Base-by-base conservation (phyloP, 305 asterid genomes). In the Caryopteris hybrid region DNA sequence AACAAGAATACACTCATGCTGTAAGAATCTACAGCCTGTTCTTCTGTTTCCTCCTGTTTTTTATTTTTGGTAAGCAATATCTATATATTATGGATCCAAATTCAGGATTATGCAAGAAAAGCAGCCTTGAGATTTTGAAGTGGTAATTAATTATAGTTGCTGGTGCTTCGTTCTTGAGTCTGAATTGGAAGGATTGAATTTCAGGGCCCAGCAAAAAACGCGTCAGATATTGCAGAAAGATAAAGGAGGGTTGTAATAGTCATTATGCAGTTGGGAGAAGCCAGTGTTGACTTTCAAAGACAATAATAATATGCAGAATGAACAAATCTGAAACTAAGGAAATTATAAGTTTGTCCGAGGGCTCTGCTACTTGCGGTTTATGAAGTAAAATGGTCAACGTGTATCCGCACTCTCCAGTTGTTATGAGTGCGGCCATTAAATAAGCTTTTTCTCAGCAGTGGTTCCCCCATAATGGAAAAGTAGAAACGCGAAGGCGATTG, bases 241-340 rank as follows among this genome's bases (percentile, higher is more conserved):
- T 9, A n/a, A 72, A 31, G n/a, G 17, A 25, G 14, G 34, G 18
- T n/a, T 38, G 45, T 43, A 4, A 11, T 66, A 14, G 42, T 23
- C 50, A 21, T 31, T 21, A 11, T 10, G 60, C 42, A 45, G 18
- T 48, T 38, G 7, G 47, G 54, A 42, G 10, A 48, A 33, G 74
- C 69, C 50, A 53, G 6, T 39, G 25, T 69, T 75, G 75, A 74
- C 71, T 75, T 60, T 38, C 14, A 69, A 68, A 54, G 12, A 5
- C 9, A 10, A 16, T n/a, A 3, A 31, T 29, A 10, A 3, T 36
- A 9, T 6, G 5, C 27, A 46, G 2, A 48, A 62, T n/a, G 48
- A 47, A 36, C 0, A 9, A 33, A 12, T 16, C 31, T 51, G 27
- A 29, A 23, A 29, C 12, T 54, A 16, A 16, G 9, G 3, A n/a